phyloP scores from a whole-genome alignment of 495 filamentous ascomycete genomes.

The Hypoxylon fragiforme region DNA sequence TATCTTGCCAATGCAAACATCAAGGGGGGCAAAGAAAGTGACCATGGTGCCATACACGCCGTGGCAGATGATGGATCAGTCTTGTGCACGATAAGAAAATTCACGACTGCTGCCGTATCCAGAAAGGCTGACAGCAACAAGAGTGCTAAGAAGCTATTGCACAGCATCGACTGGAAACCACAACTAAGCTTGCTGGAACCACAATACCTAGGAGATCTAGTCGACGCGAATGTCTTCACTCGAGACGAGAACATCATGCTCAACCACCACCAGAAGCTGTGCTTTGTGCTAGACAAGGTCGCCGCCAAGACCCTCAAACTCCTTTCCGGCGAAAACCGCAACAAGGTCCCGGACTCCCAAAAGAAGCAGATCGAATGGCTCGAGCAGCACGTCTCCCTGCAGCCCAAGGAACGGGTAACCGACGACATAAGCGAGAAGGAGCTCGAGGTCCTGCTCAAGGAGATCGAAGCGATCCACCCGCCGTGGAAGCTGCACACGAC shows the following conservation, averaged over 20 bases:
- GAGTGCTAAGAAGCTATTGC: conserved; percentile 30
- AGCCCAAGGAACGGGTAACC: not conserved
- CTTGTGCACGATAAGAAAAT: conserved; percentile 27
- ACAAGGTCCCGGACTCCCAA: conserved; percentile 10
- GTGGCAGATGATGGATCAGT: conserved; percentile 35
- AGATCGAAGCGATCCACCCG: conserved; percentile 11
- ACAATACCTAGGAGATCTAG: conserved; percentile 18
- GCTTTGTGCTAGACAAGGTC: conserved; percentile 18
- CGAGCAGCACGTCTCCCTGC: conserved; percentile 17
- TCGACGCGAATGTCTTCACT: conserved; percentile 16
- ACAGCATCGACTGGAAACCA: conserved; percentile 39
- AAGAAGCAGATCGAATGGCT: conserved; percentile 35
- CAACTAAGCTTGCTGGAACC: conserved; percentile 35
- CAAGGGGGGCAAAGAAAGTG: conserved; percentile 8
- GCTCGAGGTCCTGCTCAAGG: not conserved
- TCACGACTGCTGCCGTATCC: conserved; percentile 25
- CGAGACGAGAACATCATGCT: conserved; percentile 24
- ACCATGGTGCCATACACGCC: conserved; percentile 29
- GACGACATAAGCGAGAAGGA: not conserved
- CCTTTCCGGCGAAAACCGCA: conserved; percentile 12
- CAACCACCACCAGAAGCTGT: conserved; percentile 19
- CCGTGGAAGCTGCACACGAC: conserved; percentile 35
- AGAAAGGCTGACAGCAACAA: conserved; percentile 2
- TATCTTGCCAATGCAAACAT: conserved; percentile 15
- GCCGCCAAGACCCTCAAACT: conserved; percentile 16